phyloP scores from a whole-genome alignment of 352 stramenopile genomes.

The Globisporangium perplexum region DNA sequence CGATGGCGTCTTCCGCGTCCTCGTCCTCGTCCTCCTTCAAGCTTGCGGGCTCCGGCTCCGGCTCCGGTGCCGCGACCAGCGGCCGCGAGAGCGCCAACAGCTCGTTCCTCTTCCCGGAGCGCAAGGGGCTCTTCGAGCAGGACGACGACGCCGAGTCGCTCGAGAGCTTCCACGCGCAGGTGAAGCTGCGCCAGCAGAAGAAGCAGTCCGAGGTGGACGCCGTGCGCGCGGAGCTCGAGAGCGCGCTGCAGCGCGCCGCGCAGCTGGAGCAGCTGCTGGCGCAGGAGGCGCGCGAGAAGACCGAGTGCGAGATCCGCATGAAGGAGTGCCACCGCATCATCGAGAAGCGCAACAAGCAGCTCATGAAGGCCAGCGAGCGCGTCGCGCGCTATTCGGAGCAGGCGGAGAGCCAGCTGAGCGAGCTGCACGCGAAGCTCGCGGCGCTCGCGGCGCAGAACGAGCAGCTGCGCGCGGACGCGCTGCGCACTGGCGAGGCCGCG shows the following conservation, averaged over 20 bases:
- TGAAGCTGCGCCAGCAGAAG: conserved; percentile 63
- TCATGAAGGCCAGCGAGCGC: conserved; percentile 78
- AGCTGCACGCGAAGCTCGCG: conserved; percentile 36
- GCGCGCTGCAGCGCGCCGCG: conserved; percentile 16
- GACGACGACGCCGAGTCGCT: conserved; percentile 73
- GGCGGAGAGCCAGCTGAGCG: conserved; percentile 35
- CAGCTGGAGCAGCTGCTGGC: conserved; percentile 33
- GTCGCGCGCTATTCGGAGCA: conserved; percentile 62
- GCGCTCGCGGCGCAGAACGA: conserved; percentile 30
- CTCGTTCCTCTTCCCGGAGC: conserved; percentile 23
- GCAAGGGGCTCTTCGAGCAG: conserved; percentile 69
- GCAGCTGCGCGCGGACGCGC: conserved; percentile 24
- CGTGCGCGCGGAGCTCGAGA: conserved; percentile 33
- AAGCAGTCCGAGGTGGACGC: conserved; percentile 42
- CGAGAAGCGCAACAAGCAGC: conserved; percentile 83
- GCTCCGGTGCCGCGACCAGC: background rate
- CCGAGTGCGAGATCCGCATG: conserved; percentile 61
- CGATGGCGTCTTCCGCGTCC: conserved; percentile 7
- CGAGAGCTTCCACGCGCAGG: conserved; percentile 62
- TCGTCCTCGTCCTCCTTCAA: too few relatives aligned
- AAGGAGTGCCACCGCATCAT: conserved; percentile 80
- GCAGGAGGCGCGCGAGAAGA: conserved; percentile 39
- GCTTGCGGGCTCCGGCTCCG: background rate
- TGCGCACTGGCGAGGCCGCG: conserved; percentile 15
- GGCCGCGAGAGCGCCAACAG: conserved; percentile 9